Conservation (phyloP, 768 basidiomycete genomes). For the Naganishia randhawae region DNA sequence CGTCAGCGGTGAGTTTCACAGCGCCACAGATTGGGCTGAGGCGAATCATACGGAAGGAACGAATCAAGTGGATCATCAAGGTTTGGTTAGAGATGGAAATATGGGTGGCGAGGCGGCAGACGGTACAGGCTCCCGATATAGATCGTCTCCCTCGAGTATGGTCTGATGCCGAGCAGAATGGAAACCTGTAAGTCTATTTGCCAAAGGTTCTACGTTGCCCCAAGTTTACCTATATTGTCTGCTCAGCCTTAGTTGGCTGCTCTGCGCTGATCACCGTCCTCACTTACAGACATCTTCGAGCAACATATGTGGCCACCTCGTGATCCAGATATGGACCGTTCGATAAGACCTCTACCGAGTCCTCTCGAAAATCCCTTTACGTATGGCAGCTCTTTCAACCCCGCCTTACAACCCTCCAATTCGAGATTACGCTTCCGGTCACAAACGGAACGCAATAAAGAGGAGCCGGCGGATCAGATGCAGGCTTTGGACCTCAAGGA, state of each 20-base stretch:
- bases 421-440: slow-evolving; percentile 37
- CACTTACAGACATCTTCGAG: slow-evolving; percentile 33
- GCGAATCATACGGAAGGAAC: slow-evolving; percentile 17
- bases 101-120: slow-evolving; percentile 18
- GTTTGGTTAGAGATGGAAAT: neutral
- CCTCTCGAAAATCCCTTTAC: slow-evolving; percentile 68
- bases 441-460: slow-evolving; percentile 7
- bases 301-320: slow-evolving; percentile 68
- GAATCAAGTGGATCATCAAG: neutral
- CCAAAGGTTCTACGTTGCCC: neutral
- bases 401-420: slow-evolving; percentile 66
- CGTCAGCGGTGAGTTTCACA: slow-evolving; percentile 46
- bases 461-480: neutral
- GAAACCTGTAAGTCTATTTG: slow-evolving; percentile 27
- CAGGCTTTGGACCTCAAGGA: neutral
- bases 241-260: neutral
- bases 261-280: neutral
- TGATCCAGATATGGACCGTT: slow-evolving; percentile 56
- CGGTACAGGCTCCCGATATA: neutral
- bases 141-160: neutral
- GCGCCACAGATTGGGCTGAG: slow-evolving; percentile 39
- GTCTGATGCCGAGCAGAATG: slow-evolving; percentile 21
- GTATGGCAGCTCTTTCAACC: slow-evolving; percentile 75
- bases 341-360: slow-evolving; percentile 38
- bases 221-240: neutral